These are phyloP conservation scores for Chaetothyriales sp. DNA, from an alignment of 2,329 filamentous ascomycete species.

Conservation along the genomic window DNA sequence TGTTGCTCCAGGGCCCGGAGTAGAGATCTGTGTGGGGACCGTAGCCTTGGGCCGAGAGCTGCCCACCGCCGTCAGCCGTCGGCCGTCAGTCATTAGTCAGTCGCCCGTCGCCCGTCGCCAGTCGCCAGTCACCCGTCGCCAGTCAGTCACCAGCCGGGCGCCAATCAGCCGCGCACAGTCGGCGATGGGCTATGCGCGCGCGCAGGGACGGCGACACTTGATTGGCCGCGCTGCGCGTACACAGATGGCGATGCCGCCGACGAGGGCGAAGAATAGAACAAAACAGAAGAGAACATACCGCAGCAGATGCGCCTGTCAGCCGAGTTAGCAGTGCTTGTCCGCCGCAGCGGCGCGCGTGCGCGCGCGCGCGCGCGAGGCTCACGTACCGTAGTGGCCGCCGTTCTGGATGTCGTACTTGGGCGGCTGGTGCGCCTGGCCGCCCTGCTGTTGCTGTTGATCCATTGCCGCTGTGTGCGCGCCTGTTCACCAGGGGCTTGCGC, in stretches of 20 bases:
- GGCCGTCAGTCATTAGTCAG: neutral
- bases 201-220: too few species aligned
- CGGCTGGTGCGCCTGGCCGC: constrained; percentile 34
- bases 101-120: neutral
- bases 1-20: constrained; percentile 83
- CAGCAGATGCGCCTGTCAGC: constrained; percentile 49
- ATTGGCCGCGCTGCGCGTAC: too few species aligned
- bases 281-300: constrained; percentile 49
- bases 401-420: constrained; percentile 60
- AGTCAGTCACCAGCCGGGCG: too few species aligned
- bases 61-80: constrained; percentile 8
- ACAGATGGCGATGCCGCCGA: neutral
- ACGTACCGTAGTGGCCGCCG: constrained; percentile 53
- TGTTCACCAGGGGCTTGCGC: neutral
- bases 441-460: constrained; percentile 40
- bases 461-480: neutral
- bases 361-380: neutral
- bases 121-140: neutral
- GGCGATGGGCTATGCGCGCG: neutral
- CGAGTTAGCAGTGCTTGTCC: constrained; percentile 1
- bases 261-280: neutral
- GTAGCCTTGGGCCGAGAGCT: constrained; percentile 78
- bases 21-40: constrained; percentile 83
- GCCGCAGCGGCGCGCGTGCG: neutral
- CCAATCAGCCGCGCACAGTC: neutral